Conservation (phyloP, 768 basidiomycete genomes). For the Lactifluus rugatus region DNA sequence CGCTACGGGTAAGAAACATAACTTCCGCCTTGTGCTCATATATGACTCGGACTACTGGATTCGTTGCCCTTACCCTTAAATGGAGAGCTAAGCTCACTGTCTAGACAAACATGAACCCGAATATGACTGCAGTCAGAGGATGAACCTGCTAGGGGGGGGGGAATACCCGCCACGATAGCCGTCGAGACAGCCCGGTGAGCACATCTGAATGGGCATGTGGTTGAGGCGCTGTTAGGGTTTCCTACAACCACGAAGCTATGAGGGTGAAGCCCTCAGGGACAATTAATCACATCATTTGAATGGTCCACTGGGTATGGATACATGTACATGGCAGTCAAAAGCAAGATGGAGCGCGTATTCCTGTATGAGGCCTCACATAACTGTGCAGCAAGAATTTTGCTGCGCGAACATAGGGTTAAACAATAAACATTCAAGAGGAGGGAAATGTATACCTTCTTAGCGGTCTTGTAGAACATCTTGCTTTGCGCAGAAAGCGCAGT, state of each 20-base stretch:
- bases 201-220: background rate
- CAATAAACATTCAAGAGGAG: background rate
- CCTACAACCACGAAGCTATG: background rate
- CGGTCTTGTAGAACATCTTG: slow-evolving; percentile 99
- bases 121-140: background rate
- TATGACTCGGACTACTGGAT: background rate
- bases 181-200: background rate
- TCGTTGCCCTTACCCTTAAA: background rate
- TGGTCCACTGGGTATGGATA: slow-evolving; percentile 15
- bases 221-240: background rate
- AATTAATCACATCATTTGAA: slow-evolving; percentile 6
- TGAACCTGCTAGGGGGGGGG: background rate
- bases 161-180: background rate
- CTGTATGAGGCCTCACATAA: slow-evolving; percentile 43
- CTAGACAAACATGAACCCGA: background rate
- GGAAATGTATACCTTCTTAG: slow-evolving; percentile 72
- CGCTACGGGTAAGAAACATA: no score
- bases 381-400: slow-evolving; percentile 94
- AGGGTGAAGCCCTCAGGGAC: background rate
- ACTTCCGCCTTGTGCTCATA: background rate
- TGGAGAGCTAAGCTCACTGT: background rate
- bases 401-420: slow-evolving; percentile 26
- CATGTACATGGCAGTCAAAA: slow-evolving; percentile 8
- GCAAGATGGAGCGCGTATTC: slow-evolving; percentile 6
- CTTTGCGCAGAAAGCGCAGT: slow-evolving; percentile 79